phyloP scores from a whole-genome alignment of 1,139 yeast species.

The Pichia sp. region DNA sequence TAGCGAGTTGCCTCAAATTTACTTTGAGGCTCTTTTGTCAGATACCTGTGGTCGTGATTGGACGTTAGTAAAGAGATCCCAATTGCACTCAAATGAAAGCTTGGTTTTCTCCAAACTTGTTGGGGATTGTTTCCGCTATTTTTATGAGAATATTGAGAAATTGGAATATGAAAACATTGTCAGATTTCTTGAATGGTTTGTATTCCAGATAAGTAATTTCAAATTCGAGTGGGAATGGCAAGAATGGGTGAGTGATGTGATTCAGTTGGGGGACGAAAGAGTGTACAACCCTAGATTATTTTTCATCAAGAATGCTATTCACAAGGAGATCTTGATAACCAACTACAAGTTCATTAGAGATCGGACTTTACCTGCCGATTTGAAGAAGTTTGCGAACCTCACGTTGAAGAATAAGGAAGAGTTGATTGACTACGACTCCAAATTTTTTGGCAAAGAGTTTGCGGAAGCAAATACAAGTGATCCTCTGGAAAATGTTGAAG shows the following conservation, averaged over 20 bases:
- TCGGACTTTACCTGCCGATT: conserved; percentile 73
- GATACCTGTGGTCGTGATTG: conserved; percentile 68
- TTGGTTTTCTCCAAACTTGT: conserved; percentile 87
- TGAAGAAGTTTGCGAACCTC: conserved; percentile 56
- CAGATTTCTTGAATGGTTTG: conserved; percentile 85
- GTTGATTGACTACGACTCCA: conserved; percentile 29
- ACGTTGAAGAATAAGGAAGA: conserved; percentile 36
- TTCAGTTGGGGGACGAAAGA: conserved; percentile 37
- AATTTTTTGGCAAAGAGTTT: conserved; percentile 30
- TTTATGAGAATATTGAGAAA: conserved; percentile 63
- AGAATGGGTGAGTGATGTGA: conserved; percentile 71
- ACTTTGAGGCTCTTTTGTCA: conserved; percentile 81
- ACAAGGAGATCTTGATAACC: conserved; percentile 78
- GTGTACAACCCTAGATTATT: conserved; percentile 67
- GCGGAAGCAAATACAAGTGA: conserved; percentile 19
- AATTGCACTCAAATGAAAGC: conserved; percentile 42
- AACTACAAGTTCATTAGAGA: conserved; percentile 58
- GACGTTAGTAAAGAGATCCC: conserved; percentile 26
- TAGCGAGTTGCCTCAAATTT: conserved; percentile 63
- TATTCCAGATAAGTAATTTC: conserved; percentile 88
- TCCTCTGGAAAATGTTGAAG: conserved; percentile 21
- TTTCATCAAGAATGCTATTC: conserved; percentile 73
- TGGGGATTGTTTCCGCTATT: conserved; percentile 86
- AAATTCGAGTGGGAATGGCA: conserved; percentile 98
- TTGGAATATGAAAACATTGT: conserved; percentile 74